phyloP scores from a whole-genome alignment of 257 asterid genomes.

The Capsicum baccatum region DNA sequence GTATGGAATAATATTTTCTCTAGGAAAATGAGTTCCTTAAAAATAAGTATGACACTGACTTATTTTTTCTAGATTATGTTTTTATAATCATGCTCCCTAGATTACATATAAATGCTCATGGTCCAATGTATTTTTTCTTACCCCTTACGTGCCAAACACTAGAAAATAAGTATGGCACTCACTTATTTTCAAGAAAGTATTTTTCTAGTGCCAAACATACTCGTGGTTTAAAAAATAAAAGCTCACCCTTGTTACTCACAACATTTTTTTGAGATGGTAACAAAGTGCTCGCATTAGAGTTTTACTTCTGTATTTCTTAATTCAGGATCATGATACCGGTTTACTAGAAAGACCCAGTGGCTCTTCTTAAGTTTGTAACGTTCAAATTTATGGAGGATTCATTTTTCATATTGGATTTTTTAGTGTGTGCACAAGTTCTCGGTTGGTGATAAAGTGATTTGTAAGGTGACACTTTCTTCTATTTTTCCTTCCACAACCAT shows the following conservation, averaged over 20 bases:
- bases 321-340: conserved; percentile 90
- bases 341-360: conserved; percentile 73
- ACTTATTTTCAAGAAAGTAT: background rate
- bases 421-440: conserved; percentile 58
- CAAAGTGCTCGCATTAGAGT: conserved; percentile 24
- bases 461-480: conserved; percentile 65
- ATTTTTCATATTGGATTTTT: conserved; percentile 90
- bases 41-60: background rate
- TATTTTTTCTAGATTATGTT: too few relatives aligned
- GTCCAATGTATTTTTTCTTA: background rate
- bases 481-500: conserved; percentile 29
- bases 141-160: background rate
- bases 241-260: background rate
- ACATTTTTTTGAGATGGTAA: background rate
- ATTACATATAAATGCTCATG: background rate
- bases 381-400: conserved; percentile 88
- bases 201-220: background rate
- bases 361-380: conserved; percentile 74
- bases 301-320: conserved; percentile 18
- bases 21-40: background rate
- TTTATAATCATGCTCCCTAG: background rate
- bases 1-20: background rate
- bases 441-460: conserved; percentile 68
- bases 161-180: background rate
- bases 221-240: too few relatives aligned